Conservation (phyloP, 345 rosid species). For the Eucalyptus curtisii region DNA sequence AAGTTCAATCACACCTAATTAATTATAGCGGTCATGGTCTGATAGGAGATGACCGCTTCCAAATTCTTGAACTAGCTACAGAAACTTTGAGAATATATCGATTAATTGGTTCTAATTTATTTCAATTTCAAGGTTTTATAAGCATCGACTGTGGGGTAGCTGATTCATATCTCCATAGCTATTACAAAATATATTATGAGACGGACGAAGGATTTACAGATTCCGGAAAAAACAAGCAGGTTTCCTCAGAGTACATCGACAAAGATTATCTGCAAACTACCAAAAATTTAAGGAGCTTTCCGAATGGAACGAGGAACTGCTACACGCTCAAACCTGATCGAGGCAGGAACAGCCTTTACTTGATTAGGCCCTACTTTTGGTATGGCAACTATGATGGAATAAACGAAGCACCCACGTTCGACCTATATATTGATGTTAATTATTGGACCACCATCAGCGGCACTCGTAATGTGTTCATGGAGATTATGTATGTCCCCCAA, state of each 20-base stretch:
- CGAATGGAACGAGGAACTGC: conserved; percentile 1
- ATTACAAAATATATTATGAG: not conserved
- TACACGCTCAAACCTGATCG: conserved; percentile 1
- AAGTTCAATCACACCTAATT: too few relatives aligned
- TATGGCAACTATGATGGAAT: conserved; percentile 7
- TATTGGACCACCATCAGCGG: not conserved
- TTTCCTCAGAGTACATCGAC: not conserved
- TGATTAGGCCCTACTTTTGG: not conserved
- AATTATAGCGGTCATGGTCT: not conserved
- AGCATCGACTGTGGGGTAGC: conserved; percentile 6
- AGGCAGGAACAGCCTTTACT: not conserved
- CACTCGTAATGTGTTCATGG: rapidly evolving
- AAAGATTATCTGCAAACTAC: not conserved
- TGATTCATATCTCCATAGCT: not conserved
- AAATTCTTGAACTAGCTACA: not conserved
- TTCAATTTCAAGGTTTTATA: not conserved
- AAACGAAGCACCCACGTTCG: not conserved
- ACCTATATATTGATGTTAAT: conserved; percentile 2
- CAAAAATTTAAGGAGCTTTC: not conserved
- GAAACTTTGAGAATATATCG: not conserved
- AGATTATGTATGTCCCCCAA: not conserved
- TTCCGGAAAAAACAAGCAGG: not conserved
- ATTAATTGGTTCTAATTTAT: not conserved
- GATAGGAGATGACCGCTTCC: not conserved
- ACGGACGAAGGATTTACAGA: not conserved